phyloP scores from a whole-genome alignment of 2,329 filamentous ascomycete species.

The Scytalidium sp. region DNA sequence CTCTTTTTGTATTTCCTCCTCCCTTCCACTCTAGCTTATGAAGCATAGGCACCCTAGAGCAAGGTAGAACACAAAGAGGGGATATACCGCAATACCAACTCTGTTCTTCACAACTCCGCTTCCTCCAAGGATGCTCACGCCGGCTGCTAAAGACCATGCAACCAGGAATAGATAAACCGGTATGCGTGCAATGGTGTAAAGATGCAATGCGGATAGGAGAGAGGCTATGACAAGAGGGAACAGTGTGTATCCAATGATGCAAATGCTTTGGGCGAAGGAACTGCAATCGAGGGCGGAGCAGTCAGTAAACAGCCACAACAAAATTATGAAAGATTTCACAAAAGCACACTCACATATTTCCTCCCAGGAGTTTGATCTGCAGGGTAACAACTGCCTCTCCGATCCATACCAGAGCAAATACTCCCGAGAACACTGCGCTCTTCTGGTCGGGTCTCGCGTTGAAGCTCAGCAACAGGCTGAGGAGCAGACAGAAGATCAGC shows the following conservation, averaged over 20 bases:
- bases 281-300: slow-evolving; percentile 47
- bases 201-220: slow-evolving; percentile 76
- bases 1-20: background rate
- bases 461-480: slow-evolving; percentile 85
- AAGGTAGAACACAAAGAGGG: slow-evolving; percentile 92
- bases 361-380: slow-evolving; percentile 94
- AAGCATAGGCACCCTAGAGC: slow-evolving; percentile 93
- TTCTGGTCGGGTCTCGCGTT: slow-evolving; percentile 77
- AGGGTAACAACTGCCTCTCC: slow-evolving; percentile 95
- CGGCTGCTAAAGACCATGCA: slow-evolving; percentile 90
- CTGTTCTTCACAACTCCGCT: slow-evolving; percentile 95
- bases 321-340: no score
- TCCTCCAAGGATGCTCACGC: slow-evolving; percentile 91
- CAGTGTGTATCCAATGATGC: slow-evolving; percentile 96
- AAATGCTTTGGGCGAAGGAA: slow-evolving; percentile 96
- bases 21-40: slow-evolving; percentile 71
- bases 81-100: slow-evolving; percentile 90
- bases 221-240: slow-evolving; percentile 95
- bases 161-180: slow-evolving; percentile 88
- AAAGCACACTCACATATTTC: slow-evolving; percentile 97
- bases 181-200: slow-evolving; percentile 79
- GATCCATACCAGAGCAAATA: slow-evolving; percentile 96
- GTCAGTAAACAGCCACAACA: slow-evolving; percentile 1
- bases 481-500: slow-evolving; percentile 84
- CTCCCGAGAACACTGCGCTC: slow-evolving; percentile 87